Conservation (phyloP, 2,329 filamentous ascomycete species). For the Arthrobotrys sphaeroides region DNA sequence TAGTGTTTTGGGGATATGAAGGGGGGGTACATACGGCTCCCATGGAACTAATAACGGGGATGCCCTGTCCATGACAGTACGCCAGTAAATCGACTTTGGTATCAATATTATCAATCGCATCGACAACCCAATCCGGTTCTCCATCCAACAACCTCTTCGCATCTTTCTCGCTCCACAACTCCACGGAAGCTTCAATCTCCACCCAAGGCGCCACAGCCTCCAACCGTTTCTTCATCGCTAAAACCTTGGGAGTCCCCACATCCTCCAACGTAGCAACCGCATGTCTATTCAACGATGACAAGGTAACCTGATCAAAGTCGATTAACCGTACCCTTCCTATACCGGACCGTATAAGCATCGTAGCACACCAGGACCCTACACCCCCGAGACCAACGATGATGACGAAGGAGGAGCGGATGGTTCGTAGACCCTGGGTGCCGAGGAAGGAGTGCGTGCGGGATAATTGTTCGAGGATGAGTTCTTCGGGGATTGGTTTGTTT, state of each 20-base stretch:
- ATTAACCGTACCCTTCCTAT: slow-evolving; percentile 87
- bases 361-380: slow-evolving; percentile 89
- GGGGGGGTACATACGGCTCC: slow-evolving; percentile 68
- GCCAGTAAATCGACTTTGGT: slow-evolving; percentile 91
- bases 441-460: slow-evolving; percentile 93
- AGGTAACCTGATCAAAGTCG: slow-evolving; percentile 96
- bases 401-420: slow-evolving; percentile 82
- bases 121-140: slow-evolving; percentile 86
- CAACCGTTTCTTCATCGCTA: slow-evolving; percentile 79
- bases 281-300: slow-evolving; percentile 94
- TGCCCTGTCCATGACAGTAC: slow-evolving; percentile 80
- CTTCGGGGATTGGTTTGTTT: slow-evolving; percentile 62
- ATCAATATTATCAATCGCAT: slow-evolving; percentile 98
- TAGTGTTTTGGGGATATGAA: too few species aligned
- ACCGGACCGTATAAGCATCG: slow-evolving; percentile 86
- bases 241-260: slow-evolving; percentile 90
- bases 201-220: slow-evolving; percentile 92
- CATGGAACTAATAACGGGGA: slow-evolving; percentile 93
- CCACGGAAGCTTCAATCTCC: slow-evolving; percentile 82
- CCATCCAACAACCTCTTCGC: slow-evolving; percentile 74
- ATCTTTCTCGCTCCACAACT: slow-evolving; percentile 77
- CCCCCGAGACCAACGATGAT: slow-evolving; percentile 93
- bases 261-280: slow-evolving; percentile 93
- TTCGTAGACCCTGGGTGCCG: slow-evolving; percentile 78
- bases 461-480: slow-evolving; percentile 91